A percentile compares a stretch with the other conserved stretches of the same genome.
Conservation (phyloP, 1,139 yeast species). For the Debaryomyces sp. region DNA sequence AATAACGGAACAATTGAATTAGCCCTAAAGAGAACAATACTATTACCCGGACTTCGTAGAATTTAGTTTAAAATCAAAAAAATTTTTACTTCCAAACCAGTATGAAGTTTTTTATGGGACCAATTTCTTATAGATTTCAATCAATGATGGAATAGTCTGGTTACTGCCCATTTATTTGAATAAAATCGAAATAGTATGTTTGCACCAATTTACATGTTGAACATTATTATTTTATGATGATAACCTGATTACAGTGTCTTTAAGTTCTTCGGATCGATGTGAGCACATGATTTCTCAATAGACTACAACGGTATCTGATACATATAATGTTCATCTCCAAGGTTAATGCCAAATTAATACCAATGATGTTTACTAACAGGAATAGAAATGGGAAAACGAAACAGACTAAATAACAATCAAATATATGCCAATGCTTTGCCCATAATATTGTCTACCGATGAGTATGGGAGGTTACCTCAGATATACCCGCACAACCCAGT, state of each 20-base stretch:
- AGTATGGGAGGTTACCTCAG: slow-evolving; percentile 45
- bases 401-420: slow-evolving; percentile 31
- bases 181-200: slow-evolving; percentile 2
- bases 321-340: slow-evolving; percentile 4
- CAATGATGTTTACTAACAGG: slow-evolving; percentile 16
- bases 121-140: not conserved
- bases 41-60: not conserved
- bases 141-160: not conserved
- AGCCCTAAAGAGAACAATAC: not conserved
- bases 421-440: slow-evolving; percentile 52
- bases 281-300: slow-evolving; percentile 82
- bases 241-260: slow-evolving; percentile 50
- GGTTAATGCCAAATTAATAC: not conserved
- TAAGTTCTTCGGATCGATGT: slow-evolving; percentile 59
- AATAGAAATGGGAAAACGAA: slow-evolving; percentile 25
- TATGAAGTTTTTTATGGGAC: not conserved
- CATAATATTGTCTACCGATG: slow-evolving; percentile 38
- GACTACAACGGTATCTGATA: slow-evolving; percentile 99
- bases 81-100: not conserved
- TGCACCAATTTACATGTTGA: not conserved
- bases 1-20: not conserved
- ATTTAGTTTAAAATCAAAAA: not conserved
- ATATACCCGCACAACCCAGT: slow-evolving; percentile 59
- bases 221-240: slow-evolving; percentile 40
- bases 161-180: not conserved